Conservation (phyloP, 164 flowering plant species). For the Buxus sempervirens region DNA sequence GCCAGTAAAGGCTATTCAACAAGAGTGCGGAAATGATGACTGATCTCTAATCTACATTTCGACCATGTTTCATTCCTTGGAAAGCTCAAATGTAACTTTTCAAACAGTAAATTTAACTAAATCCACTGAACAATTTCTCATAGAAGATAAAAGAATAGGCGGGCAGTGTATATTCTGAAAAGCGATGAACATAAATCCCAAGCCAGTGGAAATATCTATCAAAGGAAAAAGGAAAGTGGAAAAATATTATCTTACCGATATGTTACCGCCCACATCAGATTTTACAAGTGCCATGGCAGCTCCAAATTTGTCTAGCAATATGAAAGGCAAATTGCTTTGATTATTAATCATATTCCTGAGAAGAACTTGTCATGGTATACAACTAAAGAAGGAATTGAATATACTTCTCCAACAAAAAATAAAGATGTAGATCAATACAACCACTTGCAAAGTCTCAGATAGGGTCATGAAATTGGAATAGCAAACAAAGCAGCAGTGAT, state of each 20-base stretch:
- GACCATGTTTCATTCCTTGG: not conserved
- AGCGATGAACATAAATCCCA: not conserved
- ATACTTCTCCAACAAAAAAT: not conserved
- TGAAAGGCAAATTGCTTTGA: not conserved
- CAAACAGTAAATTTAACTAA: not conserved
- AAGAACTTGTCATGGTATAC: not conserved
- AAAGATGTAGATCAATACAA: too few relatives aligned
- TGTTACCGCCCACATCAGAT: constrained; percentile 80
- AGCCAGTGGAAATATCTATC: not conserved
- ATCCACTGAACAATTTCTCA: too few relatives aligned
- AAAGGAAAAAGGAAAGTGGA: not conserved
- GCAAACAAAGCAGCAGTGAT: too few relatives aligned
- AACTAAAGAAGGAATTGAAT: not conserved
- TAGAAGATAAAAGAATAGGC: not conserved
- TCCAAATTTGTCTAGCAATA: constrained; percentile 72
- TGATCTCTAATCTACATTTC: not conserved
- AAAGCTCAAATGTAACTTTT: not conserved
- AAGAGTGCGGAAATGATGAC: not conserved
- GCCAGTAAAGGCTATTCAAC: not conserved
- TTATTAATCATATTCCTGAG: not conserved
- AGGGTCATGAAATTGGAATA: too few relatives aligned
- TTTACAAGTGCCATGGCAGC: constrained; percentile 87
- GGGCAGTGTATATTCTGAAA: not conserved
- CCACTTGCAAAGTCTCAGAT: too few relatives aligned
- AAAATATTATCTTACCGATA: constrained; percentile 44